Evolutionary conservation across 1,284 basidiomycete genomes (phyloP).

Genomic region (Papiliotrema laurentii): DNA sequence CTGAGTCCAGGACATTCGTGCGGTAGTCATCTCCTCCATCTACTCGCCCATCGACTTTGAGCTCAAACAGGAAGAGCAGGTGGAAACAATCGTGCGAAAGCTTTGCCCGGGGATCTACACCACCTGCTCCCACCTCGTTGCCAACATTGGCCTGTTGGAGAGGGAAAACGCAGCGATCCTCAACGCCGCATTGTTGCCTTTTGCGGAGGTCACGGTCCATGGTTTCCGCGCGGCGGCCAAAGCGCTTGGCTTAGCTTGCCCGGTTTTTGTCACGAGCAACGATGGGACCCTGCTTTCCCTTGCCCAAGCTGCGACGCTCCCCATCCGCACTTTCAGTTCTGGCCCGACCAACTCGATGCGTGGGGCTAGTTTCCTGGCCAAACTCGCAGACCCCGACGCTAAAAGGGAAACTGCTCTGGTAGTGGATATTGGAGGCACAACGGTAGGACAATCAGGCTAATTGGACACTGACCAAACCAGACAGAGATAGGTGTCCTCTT

Average conservation of each 20-base stretch:
- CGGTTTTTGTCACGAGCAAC: constrained; percentile 57
- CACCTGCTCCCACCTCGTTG: constrained; percentile 18
- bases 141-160: constrained; percentile 53
- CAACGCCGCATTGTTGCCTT: constrained; percentile 57
- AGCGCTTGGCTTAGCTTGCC: constrained; percentile 52
- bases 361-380: constrained; percentile 57
- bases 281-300: constrained; percentile 59
- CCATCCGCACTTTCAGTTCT: constrained; percentile 60
- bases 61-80: constrained; percentile 23
- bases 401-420: constrained; percentile 53
- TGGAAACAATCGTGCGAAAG: constrained; percentile 13
- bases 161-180: constrained; percentile 61
- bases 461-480: not conserved
- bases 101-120: constrained; percentile 10
- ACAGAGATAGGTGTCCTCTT: constrained; percentile 22
- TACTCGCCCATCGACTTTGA: constrained; percentile 26
- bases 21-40: constrained; percentile 18
- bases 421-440: constrained; percentile 59
- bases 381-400: constrained; percentile 18
- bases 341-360: constrained; percentile 62
- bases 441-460: constrained; percentile 20
- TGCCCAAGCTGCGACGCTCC: constrained; percentile 55
- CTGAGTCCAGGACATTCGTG: constrained; percentile 9
- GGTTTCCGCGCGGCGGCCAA: constrained; percentile 55
- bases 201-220: constrained; percentile 54